phyloP scores from a whole-genome alignment of 1,284 basidiomycete species.

The Apiotrichum gracile region DNA sequence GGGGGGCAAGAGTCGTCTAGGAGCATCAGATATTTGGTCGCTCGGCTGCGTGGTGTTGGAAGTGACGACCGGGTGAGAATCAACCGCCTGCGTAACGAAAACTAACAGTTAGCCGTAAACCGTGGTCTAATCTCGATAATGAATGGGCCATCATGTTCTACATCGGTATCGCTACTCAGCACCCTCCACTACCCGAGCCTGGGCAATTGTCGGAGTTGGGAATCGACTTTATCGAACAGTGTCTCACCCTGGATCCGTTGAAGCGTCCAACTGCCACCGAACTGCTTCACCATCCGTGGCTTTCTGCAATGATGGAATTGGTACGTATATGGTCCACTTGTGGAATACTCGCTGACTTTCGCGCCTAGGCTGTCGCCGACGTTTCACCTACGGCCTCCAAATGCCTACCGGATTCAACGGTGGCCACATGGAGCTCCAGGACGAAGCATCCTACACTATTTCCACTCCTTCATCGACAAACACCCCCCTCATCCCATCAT shows the following conservation, averaged over 20 bases:
- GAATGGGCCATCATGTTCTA: slow-evolving; percentile 99
- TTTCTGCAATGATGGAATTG: slow-evolving; percentile 49
- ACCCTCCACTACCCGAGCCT: slow-evolving; percentile 88
- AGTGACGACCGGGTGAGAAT: slow-evolving; percentile 65
- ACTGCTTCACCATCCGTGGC: slow-evolving; percentile 86
- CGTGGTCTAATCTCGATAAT: slow-evolving; percentile 98
- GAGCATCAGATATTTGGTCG: slow-evolving; percentile 97
- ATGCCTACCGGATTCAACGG: slow-evolving; percentile 5
- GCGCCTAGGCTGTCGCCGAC: neutral
- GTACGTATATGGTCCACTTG: slow-evolving; percentile 11
- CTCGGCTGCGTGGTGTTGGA: slow-evolving; percentile 95
- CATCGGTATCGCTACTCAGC: slow-evolving; percentile 93
- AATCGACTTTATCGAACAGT: slow-evolving; percentile 89
- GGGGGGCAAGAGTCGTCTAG: slow-evolving; percentile 63
- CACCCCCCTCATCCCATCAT: neutral
- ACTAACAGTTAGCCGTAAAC: slow-evolving; percentile 57
- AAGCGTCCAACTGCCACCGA: slow-evolving; percentile 78
- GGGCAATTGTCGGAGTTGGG: slow-evolving; percentile 82
- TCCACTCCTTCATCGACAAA: neutral
- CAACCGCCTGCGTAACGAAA: neutral
- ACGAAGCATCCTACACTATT: neutral
- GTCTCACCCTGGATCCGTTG: slow-evolving; percentile 81
- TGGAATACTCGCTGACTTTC: neutral
- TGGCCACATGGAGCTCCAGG: neutral
- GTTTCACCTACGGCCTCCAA: slow-evolving; percentile 5